phyloP scores from a whole-genome alignment of 345 rosid genomes.

The Arabis hirsuta region DNA sequence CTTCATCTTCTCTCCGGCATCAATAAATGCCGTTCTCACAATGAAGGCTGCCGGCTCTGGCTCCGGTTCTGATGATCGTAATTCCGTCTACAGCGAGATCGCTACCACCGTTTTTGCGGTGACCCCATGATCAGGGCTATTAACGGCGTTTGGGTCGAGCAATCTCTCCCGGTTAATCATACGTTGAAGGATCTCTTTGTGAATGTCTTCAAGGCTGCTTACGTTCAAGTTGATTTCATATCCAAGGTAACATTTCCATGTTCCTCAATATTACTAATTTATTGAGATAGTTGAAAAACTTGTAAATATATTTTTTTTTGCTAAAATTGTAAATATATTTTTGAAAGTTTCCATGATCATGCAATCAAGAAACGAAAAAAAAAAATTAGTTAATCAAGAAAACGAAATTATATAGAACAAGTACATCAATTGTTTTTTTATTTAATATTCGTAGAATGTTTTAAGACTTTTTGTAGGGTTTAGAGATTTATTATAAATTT shows the following conservation, averaged over 20 bases:
- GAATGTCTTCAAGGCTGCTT: neutral
- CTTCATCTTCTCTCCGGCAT: conserved; percentile 2
- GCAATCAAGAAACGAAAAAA: too few relatives aligned
- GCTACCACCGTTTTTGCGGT: neutral
- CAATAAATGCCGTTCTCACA: neutral
- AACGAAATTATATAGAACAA: too few relatives aligned
- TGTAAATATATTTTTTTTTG: too few relatives aligned
- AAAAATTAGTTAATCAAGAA: too few relatives aligned
- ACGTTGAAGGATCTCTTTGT: neutral
- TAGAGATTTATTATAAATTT: too few relatives aligned
- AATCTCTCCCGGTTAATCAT: neutral
- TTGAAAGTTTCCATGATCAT: too few relatives aligned
- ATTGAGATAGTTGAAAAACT: too few relatives aligned
- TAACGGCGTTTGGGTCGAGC: conserved; percentile 19
- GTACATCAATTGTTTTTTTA: too few relatives aligned
- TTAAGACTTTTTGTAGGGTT: too few relatives aligned
- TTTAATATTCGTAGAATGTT: too few relatives aligned
- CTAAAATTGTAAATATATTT: too few relatives aligned
- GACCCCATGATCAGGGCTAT: neutral
- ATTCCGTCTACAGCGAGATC: neutral
- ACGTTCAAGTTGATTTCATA: neutral
- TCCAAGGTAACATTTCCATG: neutral
- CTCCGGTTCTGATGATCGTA: conserved; percentile 8
- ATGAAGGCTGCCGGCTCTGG: neutral
- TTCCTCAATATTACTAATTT: too few relatives aligned